Evolutionary conservation across 1,284 basidiomycete genomes (phyloP), one percentile per base, ranked within the genome.

Genomic region (Baeospora myosura): DNA sequence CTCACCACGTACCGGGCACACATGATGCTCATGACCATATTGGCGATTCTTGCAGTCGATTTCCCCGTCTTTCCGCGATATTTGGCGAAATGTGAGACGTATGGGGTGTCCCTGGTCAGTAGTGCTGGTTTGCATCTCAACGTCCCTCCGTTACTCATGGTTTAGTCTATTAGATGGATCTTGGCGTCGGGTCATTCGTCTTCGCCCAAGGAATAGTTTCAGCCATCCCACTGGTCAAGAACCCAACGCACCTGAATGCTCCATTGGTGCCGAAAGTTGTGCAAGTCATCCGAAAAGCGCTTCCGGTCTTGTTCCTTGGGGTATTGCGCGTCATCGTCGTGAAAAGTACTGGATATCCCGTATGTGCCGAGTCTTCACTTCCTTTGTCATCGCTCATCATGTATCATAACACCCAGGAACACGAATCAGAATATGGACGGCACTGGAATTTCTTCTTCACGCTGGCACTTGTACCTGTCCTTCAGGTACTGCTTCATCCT

Each of bases 401-500:
- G 11, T n/a, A n/a, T n/a, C n/a, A n/a, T n/a, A n/a, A n/a, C n/a
- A n/a, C n/a, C 32, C 49, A 94, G 91, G 95, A 98, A 69, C 96
- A 98, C 51, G 81, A 88, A 32, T 84, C 91, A 0, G 95, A 98
- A 65, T 98, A 98, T 52, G 96, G 96, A 1, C 81, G 82, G 0
- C 94, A 98, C 57, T 98, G 96, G 96, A 98, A 98, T 61, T 98
- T 98, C 63, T 98, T 98, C 72, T 76, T 98, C 54, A 98, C 96
- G 0, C 71, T 98, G 10, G 91, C 82, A 0, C 49, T 89, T 1
- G 61, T 98, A 2, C 94, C 94, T 0, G 59, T 88, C 1, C 62
- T 90, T 4, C 83, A 91, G 49, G 76, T 86, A 0, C 43, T 81
- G 0, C 58, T 91, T 5, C 80, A 86, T 44, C 83, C 86, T 0